Evolutionary conservation across 495 filamentous ascomycete species (phyloP).

Genomic region (Annulohypoxylon nitens): DNA sequence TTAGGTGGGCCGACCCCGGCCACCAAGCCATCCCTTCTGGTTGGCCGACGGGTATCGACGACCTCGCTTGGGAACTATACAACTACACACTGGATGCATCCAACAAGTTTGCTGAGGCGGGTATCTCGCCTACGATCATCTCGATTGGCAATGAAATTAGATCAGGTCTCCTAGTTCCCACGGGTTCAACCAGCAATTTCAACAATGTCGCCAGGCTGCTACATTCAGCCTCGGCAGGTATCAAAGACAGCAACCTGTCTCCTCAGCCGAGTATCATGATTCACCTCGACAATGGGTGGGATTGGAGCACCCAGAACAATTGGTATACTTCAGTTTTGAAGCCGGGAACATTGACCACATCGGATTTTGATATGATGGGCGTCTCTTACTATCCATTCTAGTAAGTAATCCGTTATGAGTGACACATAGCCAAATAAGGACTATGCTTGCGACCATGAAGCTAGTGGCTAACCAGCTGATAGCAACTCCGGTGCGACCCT

Average conservation of each 20-base stretch:
- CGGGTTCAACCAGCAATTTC: slow-evolving; percentile 63
- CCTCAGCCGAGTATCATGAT: slow-evolving; percentile 74
- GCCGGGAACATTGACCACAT: slow-evolving; percentile 62
- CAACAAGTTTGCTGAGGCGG: slow-evolving; percentile 68
- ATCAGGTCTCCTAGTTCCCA: slow-evolving; percentile 72
- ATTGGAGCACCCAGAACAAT: slow-evolving; percentile 71
- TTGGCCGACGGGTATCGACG: slow-evolving; percentile 70
- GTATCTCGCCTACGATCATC: slow-evolving; percentile 69
- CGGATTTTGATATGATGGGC: slow-evolving; percentile 77
- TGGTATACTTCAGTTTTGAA: slow-evolving; percentile 71
- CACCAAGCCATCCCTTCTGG: slow-evolving; percentile 68
- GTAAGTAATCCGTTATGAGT: slow-evolving; percentile 16
- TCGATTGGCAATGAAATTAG: slow-evolving; percentile 80
- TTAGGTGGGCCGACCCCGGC: slow-evolving; percentile 57
- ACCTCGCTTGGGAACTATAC: slow-evolving; percentile 72
- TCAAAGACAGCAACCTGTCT: slow-evolving; percentile 70
- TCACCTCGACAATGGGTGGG: slow-evolving; percentile 78
- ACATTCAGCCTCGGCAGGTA: slow-evolving; percentile 71
- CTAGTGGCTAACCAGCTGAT: slow-evolving; percentile 5
- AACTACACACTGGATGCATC: slow-evolving; percentile 73
- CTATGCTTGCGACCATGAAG: not conserved
- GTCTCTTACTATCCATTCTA: slow-evolving; percentile 81
- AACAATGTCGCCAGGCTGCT: slow-evolving; percentile 71
- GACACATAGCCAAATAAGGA: not conserved
- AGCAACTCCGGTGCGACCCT: slow-evolving; percentile 66